Conservation (phyloP, 2,329 filamentous ascomycete genomes). For the Curvularia sp. region DNA sequence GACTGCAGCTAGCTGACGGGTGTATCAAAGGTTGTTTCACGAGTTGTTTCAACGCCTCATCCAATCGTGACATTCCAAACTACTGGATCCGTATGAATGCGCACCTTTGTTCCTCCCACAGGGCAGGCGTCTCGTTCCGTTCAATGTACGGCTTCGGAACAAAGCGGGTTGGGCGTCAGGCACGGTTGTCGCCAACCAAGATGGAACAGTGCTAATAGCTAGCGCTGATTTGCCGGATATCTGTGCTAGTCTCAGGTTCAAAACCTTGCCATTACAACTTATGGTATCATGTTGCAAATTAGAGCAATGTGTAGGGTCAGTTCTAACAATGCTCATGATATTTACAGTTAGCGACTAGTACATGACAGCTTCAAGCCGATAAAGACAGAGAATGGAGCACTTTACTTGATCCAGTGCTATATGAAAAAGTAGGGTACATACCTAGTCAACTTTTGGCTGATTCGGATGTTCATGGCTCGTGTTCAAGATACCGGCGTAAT, state of each 20-base stretch:
- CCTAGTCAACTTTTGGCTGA: background rate
- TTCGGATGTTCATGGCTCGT: background rate
- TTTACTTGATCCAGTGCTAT: background rate
- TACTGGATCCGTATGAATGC: background rate
- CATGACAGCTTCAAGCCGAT: background rate
- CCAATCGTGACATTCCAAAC: background rate
- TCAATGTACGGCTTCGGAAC: background rate
- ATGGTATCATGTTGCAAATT: background rate
- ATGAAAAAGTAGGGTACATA: background rate
- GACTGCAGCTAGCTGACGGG: background rate
- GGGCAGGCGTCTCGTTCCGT: background rate
- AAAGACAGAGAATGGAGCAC: background rate
- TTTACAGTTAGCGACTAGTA: background rate
- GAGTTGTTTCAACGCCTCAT: background rate
- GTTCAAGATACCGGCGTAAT: background rate
- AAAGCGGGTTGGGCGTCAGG: background rate
- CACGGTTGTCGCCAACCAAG: background rate
- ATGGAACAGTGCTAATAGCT: background rate
- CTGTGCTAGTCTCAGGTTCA: background rate
- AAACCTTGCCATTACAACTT: background rate
- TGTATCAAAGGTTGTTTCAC: background rate
- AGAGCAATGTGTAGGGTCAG: background rate
- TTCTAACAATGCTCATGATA: no score
- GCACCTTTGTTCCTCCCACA: background rate
- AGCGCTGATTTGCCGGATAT: background rate